Percentiles rank a stretch among this genome's conserved stretches.
Conservation (phyloP, 495 filamentous ascomycete species). For the Xylaria sp. region DNA sequence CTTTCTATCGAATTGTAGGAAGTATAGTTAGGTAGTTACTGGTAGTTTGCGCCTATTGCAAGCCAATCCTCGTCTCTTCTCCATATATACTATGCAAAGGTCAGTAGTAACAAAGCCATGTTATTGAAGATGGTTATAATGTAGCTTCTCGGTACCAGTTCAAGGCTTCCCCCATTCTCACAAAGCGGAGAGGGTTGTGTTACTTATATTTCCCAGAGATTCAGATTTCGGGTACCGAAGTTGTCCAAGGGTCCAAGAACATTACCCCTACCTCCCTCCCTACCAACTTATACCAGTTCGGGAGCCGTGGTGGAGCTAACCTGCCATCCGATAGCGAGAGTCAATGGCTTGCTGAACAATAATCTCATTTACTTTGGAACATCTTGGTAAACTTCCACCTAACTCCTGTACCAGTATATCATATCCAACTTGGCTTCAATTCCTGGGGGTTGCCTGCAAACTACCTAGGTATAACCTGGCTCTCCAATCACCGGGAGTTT, state of each 20-base stretch:
- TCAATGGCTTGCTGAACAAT: not conserved
- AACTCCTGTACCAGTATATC: too few species aligned
- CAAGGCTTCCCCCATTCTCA: not conserved
- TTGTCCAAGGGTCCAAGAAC: not conserved
- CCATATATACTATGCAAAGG: not conserved
- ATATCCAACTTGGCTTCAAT: too few species aligned
- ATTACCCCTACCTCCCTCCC: not conserved
- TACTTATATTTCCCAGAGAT: not conserved
- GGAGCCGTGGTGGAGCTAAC: conserved; percentile 8
- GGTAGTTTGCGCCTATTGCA: not conserved
- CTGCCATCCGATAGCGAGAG: not conserved
- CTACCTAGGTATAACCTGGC: not conserved
- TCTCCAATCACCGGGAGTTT: not conserved
- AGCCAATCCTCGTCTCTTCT: not conserved
- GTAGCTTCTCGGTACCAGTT: not conserved
- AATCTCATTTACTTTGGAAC: not conserved
- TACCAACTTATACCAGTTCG: too few species aligned
- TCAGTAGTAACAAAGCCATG: not conserved
- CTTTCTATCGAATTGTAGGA: too few species aligned
- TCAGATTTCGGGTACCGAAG: not conserved
- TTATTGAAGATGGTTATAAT: not conserved
- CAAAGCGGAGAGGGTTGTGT: not conserved
- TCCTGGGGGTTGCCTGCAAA: too few species aligned
- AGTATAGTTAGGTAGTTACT: too few species aligned
- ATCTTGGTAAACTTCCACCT: too few species aligned